Evolutionary conservation across 202 grass and related monocot genomes (phyloP), one percentile per base, ranked within the genome.

Genomic region (Zizania palustris): DNA sequence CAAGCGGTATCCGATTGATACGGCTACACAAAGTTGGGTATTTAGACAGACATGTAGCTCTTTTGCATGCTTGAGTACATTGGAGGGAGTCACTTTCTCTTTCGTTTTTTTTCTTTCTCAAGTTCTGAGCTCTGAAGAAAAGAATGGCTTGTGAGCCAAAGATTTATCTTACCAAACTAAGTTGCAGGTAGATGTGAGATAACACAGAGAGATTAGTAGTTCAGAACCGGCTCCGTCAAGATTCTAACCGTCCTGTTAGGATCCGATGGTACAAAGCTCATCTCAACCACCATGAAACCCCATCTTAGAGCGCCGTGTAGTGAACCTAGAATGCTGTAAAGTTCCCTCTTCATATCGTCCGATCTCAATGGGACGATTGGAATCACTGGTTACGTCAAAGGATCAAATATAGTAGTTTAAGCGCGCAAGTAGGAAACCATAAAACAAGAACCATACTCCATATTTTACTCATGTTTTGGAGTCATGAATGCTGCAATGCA

Each of bases 401-500:
- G n/a, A n/a, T n/a, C n/a, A n/a, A n/a, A n/a, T n/a, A n/a, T n/a
- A n/a, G n/a, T 18, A 28, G 28, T 28, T 28, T 2, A 74, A 82
- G 49, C 49, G 49, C 9, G 62, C 48, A 79, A 67, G 61, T 83
- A 60, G 35, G 49, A 71, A 65, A 59, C 39, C 61, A 73, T 60
- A 80, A 83, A 81, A 75, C 37, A 78, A 51, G 73, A 71, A 58
- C 12, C 42, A 45, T 28, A 28, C 78, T 42, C 71, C 86, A 67
- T 88, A 72, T 46, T 77, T 48, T 81, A 66, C 50, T 85, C 50
- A 0, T 38, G 34, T 50, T 50, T 85, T 55, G 3, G 19, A 10
- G 20, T 13, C 68, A 68, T 70, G 72, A 65, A 88, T 81, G 82
- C 51, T 67, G 72, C 86, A 67, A 77, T 67, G 44, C 68, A 79